Base-by-base conservation (phyloP, 345 rosid species). In the Pelargonium nanum region DNA sequence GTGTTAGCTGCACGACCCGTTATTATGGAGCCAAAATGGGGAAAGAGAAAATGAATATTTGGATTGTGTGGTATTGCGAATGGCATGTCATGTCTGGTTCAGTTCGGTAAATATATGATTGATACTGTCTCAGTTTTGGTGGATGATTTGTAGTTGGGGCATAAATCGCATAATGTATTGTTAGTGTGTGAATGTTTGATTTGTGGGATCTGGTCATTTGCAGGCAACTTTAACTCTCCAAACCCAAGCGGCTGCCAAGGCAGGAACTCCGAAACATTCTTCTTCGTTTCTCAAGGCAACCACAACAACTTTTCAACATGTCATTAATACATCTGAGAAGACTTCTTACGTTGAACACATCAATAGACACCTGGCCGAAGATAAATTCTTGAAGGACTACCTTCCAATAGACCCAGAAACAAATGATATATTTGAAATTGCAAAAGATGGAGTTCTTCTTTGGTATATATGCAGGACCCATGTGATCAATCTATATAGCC, bases 361-460 rank as follows among this genome's bases (percentile, higher is more conserved):
- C 62, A 93, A 89, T 67, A 80, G 59, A 72, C 80, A 75, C 84
- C 79, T 89, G 78, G 83, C 73, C 61, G 96, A 87, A 62, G 99
- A 93, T 80, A 82, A 82, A 60, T 89, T 93, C 80, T 71, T 93
- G 84, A 81, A 81, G 75, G 63, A 59, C 44, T 86, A 72, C 71
- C 95, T 93, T 71, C 99, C 99, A 26, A 70, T 93, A 1, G 89
- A 93, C 76, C 85, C 96, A 8, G 20, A 74, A n/a, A 85, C 97
- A 5, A 81, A 87, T 74, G 95, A 78, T 32, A 74, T 93, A 60
- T 93, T 89, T 78, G 96, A 89, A 70, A 88, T 93, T 64, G 87
- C 77, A 22, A 93, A 83, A 77, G 77, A 84, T 69, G 97, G 99
- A 70, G 97, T 93, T 75, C 95, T 93, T 64, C 88, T 89, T 67